Evolutionary conservation across 345 rosid genomes (phyloP), one percentile per base, ranked within the genome.

Genomic region (Geranium brycei): DNA sequence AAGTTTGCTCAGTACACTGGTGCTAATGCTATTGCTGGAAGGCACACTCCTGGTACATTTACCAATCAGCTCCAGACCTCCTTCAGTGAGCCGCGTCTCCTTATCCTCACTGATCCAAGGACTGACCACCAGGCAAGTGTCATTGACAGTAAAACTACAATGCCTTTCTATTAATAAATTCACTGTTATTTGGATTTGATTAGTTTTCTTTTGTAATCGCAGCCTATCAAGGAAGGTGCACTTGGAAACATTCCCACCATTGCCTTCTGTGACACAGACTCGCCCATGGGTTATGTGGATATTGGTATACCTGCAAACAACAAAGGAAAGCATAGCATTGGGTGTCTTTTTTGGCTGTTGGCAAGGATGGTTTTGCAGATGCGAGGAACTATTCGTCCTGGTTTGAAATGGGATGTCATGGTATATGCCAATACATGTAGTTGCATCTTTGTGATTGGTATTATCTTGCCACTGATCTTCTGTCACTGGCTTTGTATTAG

Each of bases 31-130:
- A 88, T 91, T 78, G 98, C 98, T 63, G 98, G 98, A 47, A 87
- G 98, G 78, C 98, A 91, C 74, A 91, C 98, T 55, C 98, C 98
- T 14, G 98, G 96, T 83, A 91, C 98, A 19, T 91, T 91, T 66
- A 91, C 98, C 58, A 91, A 89, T 72, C 96, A 91, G 71, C 76
- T 89, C 60, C 98, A 91, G 65, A 91, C 98, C 0, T 87, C 96
- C 0, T 91, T 91, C 82, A 87, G 84, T n/a, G 96, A 87, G 72
- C 95, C 98, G 0, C 89, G 93, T 62, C 88, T 89, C 1, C 65
- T 89, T 47, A 89, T 91, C 79, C 90, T 89, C 17, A 91, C 98
- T 0, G 98, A 91, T 32, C 98, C 98, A 1, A 80, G 98, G 65
- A 91, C 98, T n/a, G 98, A 91, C 65, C 98, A 91, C 68, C 98